Base-by-base conservation (phyloP, 768 basidiomycete species). In the Tylopilus felleus region DNA sequence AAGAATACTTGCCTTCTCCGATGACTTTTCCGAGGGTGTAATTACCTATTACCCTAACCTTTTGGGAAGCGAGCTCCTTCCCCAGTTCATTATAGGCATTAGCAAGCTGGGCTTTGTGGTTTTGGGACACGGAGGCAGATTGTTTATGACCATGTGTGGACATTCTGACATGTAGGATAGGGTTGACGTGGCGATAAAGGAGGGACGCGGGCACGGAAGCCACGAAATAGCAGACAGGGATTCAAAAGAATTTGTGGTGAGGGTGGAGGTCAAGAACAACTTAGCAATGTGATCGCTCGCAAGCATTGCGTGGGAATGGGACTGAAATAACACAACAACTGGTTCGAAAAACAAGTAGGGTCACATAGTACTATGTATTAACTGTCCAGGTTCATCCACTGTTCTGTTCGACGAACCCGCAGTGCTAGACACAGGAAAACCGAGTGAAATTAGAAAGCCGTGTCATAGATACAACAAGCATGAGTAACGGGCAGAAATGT, bases 81-180 rank as follows among this genome's bases (percentile, higher is more conserved):
- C 94, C 95, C 7, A 98, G 83, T 78, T 96, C 94, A 74, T 94
- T 94, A 77, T 98, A 98, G 55, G 95, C 95, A 70, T 83, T 92
- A 65, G 88, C 88, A 67, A 98, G 91, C 71, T 94, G 85, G 27
- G 88, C 90, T 73, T 86, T 90, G 74, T 86, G 80, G 71, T 91
- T 92, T 74, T 86, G 83, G 46, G 80, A 75, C 58, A 85, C 71
- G 57, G 84, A 86, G 55, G 73, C 74, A 36, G 82, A 75, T 55
- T 80, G 79, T 71, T 80, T 84, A 75, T 86, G 86, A 60, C 78
- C 78, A 60, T 75, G 79, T 31, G 70, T 61, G 59, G 77, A 74
- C 80, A 83, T 82, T 49, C 22, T 59, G 52, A 54, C 66, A 70
- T 70, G 50, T 73, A 69, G 63, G 57, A 57, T 52, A 58, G 46